phyloP scores from a whole-genome alignment of 225 moss, liverwort and hornwort species.

The Polytrichum commune region DNA sequence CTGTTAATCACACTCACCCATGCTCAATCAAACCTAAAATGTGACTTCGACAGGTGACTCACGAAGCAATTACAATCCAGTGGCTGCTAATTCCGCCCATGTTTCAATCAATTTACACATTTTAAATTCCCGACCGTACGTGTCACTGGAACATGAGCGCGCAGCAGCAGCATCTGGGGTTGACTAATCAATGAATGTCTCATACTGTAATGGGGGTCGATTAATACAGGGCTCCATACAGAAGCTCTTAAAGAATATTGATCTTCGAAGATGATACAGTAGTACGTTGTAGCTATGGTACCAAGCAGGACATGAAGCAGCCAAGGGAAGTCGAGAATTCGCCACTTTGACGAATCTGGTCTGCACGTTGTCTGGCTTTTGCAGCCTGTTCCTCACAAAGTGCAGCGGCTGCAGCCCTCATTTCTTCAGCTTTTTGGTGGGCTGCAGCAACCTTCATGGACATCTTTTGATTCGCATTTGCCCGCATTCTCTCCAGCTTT shows the following conservation, averaged over 20 bases:
- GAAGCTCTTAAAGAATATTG: background rate
- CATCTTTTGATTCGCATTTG: slow-evolving; percentile 73
- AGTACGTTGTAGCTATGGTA: slow-evolving; percentile 16
- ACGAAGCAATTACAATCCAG: no score
- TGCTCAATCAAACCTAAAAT: no score
- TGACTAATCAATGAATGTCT: background rate
- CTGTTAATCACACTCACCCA: no score
- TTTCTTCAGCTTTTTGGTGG: slow-evolving; percentile 71
- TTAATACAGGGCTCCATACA: slow-evolving; percentile 1
- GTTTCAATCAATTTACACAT: no score
- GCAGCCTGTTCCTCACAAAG: slow-evolving; percentile 76
- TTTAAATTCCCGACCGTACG: no score
- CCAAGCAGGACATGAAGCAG: slow-evolving; percentile 47
- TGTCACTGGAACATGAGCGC: no score
- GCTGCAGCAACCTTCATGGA: slow-evolving; percentile 63
- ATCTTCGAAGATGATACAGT: background rate
- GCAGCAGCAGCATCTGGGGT: background rate
- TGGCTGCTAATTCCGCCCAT: no score
- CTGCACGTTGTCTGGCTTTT: slow-evolving; percentile 73
- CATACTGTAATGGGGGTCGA: background rate
- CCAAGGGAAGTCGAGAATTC: slow-evolving; percentile 23
- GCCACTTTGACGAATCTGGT: slow-evolving; percentile 83
- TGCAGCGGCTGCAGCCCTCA: slow-evolving; percentile 72
- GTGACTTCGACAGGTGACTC: no score
- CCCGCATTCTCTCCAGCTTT: slow-evolving; percentile 77